A percentile compares a stretch with the other conserved stretches of the same genome.
Evolutionary conservation across 2,329 filamentous ascomycete genomes (phyloP).

Genomic region (Reticulascus tulasneorum): DNA sequence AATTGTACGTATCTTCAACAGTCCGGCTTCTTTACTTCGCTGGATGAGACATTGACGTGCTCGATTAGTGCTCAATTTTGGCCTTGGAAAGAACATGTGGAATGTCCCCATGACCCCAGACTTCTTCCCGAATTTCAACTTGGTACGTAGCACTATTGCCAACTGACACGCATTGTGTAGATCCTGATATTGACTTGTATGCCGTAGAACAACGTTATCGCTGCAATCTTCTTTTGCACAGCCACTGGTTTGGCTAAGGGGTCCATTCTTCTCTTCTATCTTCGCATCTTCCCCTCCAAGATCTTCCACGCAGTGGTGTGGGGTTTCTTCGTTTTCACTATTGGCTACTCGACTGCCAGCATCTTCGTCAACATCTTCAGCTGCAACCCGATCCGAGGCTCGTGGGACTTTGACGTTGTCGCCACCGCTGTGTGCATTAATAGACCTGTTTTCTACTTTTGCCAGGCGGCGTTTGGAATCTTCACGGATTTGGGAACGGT

Average conservation of each 20-base stretch:
- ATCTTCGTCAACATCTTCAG: conserved; percentile 22
- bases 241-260: conserved; percentile 20
- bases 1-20: too few species aligned
- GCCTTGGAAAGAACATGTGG: conserved; percentile 18
- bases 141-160: background rate
- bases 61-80: conserved; percentile 16
- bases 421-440: conserved; percentile 19
- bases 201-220: conserved; percentile 14
- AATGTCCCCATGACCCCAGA: conserved; percentile 12
- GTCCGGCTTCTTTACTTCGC: too few species aligned
- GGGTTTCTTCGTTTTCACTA: conserved; percentile 18
- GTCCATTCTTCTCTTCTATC: conserved; percentile 21
- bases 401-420: conserved; percentile 18
- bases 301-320: conserved; percentile 17
- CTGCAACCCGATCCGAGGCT: conserved; percentile 19
- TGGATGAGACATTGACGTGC: too few species aligned
- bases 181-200: conserved; percentile 8
- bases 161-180: too few species aligned
- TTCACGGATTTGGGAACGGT: conserved; percentile 20
- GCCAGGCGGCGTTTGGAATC: conserved; percentile 21
- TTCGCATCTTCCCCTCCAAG: conserved; percentile 20
- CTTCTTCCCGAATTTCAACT: conserved; percentile 7
- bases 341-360: conserved; percentile 18
- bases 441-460: conserved; percentile 21
- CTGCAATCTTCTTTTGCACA: conserved; percentile 16